These are phyloP conservation scores for Dothideomycetidae sp. DNA, from an alignment of 2,329 filamentous ascomycete species.

Conservation along the genomic window DNA sequence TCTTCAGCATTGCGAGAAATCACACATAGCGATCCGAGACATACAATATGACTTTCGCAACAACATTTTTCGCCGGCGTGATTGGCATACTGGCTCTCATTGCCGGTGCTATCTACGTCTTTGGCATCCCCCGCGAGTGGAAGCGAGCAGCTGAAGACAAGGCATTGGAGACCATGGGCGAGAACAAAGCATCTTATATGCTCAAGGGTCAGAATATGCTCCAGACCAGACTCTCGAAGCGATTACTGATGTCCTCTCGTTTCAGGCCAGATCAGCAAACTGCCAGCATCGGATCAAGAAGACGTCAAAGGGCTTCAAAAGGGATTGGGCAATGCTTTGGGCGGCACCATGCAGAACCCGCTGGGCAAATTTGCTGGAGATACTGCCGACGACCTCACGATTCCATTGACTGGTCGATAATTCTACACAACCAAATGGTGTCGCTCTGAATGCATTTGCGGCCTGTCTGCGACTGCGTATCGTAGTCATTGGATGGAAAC, in stretches of 20 bases:
- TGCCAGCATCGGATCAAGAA: constrained; percentile 21
- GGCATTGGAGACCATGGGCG: constrained; percentile 37
- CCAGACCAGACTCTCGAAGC: not conserved
- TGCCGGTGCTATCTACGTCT: constrained; percentile 30
- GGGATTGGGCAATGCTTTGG: constrained; percentile 19
- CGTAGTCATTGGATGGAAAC: no score
- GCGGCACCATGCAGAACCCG: constrained; percentile 24
- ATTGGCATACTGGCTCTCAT: constrained; percentile 24
- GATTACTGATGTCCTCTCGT: not conserved
- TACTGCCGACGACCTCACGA: constrained; percentile 9
- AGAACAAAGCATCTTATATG: constrained; percentile 32
- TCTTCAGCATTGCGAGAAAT: no score
- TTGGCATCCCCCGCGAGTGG: constrained; percentile 33
- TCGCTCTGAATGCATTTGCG: no score
- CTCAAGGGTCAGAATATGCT: constrained; percentile 15
- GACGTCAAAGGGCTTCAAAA: constrained; percentile 24
- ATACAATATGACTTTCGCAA: constrained; percentile 16
- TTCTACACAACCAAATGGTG: not conserved
- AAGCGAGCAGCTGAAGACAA: constrained; percentile 34
- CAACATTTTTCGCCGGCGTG: constrained; percentile 16
- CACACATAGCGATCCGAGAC: no score
- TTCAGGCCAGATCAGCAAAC: constrained; percentile 16
- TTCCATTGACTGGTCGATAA: constrained; percentile 12
- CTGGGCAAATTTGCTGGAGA: constrained; percentile 19
- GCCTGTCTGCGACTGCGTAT: no score